phyloP scores from a whole-genome alignment of 2,329 filamentous ascomycete genomes.

The Neopestalotiopsis sp. region DNA sequence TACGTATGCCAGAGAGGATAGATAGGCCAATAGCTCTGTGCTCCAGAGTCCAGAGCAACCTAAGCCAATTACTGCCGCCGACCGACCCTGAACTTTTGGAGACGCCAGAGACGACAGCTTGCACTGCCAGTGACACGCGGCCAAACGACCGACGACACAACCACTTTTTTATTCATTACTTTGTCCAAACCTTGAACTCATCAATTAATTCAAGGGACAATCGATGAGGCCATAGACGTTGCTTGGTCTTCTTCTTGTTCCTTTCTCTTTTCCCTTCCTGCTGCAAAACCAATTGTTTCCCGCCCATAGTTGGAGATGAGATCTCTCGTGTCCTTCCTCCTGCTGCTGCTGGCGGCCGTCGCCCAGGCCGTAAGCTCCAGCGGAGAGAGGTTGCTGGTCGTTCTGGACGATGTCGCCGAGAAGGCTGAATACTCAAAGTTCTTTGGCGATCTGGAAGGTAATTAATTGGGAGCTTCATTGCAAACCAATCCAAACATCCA shows the following conservation, averaged over 20 bases:
- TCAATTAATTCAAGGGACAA: not conserved
- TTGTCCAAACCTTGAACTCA: too few relatives aligned
- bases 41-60: not conserved
- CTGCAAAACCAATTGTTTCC: slow-evolving; percentile 5
- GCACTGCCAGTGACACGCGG: slow-evolving; percentile 10
- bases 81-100: slow-evolving; percentile 16
- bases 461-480: slow-evolving; percentile 30
- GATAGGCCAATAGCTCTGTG: not conserved
- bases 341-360: slow-evolving; percentile 68
- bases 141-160: not conserved
- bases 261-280: not conserved
- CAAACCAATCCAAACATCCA: not conserved
- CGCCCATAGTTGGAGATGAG: slow-evolving; percentile 62
- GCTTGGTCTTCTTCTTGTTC: not conserved
- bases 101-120: slow-evolving; percentile 12
- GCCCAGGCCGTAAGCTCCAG: slow-evolving; percentile 79
- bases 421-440: slow-evolving; percentile 83
- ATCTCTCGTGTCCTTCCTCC: slow-evolving; percentile 73
- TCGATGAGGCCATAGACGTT: slow-evolving; percentile 2
- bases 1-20: slow-evolving; percentile 21
- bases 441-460: slow-evolving; percentile 73
- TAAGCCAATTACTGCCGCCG: not conserved
- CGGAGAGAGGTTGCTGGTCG: slow-evolving; percentile 81
- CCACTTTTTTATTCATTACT: not conserved
- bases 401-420: slow-evolving; percentile 82